Evolutionary conservation across 1,139 yeast species (phyloP).

Genomic region (Candida sp.): DNA sequence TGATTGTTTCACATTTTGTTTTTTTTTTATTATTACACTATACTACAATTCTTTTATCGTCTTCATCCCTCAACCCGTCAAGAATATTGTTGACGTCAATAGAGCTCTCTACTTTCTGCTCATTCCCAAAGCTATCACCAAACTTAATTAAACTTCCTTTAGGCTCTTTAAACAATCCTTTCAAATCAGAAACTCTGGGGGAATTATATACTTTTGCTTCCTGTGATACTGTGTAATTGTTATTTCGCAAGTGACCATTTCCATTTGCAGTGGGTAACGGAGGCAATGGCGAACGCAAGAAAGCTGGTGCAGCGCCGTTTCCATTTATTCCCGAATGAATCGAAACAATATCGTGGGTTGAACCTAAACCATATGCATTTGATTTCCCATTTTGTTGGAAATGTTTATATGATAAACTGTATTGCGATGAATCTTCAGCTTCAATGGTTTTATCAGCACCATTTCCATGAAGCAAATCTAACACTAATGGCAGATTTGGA

Average conservation of each 20-base stretch:
- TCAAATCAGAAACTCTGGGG: slow-evolving; percentile 47
- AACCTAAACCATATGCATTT: slow-evolving; percentile 34
- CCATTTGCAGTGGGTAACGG: slow-evolving; percentile 4
- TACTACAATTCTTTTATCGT: slow-evolving; percentile 32
- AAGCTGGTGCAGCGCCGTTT: slow-evolving; percentile 8
- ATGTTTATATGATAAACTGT: slow-evolving; percentile 1
- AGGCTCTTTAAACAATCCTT: slow-evolving; percentile 20
- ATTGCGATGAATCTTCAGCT: slow-evolving; percentile 3
- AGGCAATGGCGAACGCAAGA: slow-evolving; percentile 1
- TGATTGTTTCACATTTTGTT: no score
- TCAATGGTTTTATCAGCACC: slow-evolving; percentile 5
- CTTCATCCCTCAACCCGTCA: slow-evolving; percentile 34
- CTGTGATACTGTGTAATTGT: slow-evolving; percentile 22
- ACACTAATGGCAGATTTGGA: slow-evolving; percentile 24
- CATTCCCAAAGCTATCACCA: slow-evolving; percentile 1
- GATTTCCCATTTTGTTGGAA: slow-evolving; percentile 4
- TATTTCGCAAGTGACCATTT: slow-evolving; percentile 2
- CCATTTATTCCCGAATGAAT: slow-evolving; percentile 34
- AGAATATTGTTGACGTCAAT: slow-evolving; percentile 36
- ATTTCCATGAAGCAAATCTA: slow-evolving; percentile 3
- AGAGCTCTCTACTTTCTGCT: slow-evolving; percentile 15
- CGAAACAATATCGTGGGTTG: slow-evolving; percentile 38
- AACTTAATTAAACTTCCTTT: slow-evolving; percentile 5
- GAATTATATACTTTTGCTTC: slow-evolving; percentile 13
- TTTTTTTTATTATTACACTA: slow-evolving; percentile 6